phyloP scores from a whole-genome alignment of 768 basidiomycete species.

The Mycena sanguinolenta region DNA sequence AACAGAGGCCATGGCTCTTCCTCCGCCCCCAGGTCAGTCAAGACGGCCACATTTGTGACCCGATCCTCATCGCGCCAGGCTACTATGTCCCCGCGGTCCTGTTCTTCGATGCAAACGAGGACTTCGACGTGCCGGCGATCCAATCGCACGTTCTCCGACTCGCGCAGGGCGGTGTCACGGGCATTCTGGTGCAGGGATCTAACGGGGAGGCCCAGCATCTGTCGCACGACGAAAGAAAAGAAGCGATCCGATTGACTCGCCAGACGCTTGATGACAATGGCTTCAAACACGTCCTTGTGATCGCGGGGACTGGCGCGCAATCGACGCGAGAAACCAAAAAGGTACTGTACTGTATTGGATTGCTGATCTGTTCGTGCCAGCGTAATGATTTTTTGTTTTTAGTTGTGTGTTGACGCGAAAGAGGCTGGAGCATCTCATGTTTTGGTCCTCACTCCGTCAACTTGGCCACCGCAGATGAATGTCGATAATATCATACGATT shows the following conservation, averaged over 20 bases:
- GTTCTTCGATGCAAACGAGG: conserved; percentile 77
- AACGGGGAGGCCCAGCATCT: conserved; percentile 85
- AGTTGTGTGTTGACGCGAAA: conserved; percentile 77
- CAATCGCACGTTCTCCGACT: conserved; percentile 79
- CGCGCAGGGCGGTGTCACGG: conserved; percentile 82
- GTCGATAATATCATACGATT: conserved; percentile 73
- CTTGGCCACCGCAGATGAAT: conserved; percentile 77
- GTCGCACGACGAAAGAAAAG: conserved; percentile 77
- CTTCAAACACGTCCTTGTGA: conserved; percentile 74
- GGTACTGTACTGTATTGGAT: conserved; percentile 7
- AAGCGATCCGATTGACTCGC: conserved; percentile 73
- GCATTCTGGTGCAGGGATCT: conserved; percentile 80
- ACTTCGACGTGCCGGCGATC: conserved; percentile 77
- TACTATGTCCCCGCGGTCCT: conserved; percentile 86
- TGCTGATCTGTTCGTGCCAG: not conserved
- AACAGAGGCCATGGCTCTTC: conserved; percentile 19
- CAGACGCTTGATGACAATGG: conserved; percentile 81
- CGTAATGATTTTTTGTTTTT: not conserved
- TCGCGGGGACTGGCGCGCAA: conserved; percentile 89
- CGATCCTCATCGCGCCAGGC: conserved; percentile 48
- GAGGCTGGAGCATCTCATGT: conserved; percentile 87
- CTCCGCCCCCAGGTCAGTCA: conserved; percentile 54
- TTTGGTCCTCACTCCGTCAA: conserved; percentile 81
- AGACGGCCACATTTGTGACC: too few relatives aligned
- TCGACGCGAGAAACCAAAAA: conserved; percentile 81